These are phyloP conservation scores for Limnanthes douglasii DNA, from an alignment of 345 rosid genomes.

Conservation along the genomic window DNA sequence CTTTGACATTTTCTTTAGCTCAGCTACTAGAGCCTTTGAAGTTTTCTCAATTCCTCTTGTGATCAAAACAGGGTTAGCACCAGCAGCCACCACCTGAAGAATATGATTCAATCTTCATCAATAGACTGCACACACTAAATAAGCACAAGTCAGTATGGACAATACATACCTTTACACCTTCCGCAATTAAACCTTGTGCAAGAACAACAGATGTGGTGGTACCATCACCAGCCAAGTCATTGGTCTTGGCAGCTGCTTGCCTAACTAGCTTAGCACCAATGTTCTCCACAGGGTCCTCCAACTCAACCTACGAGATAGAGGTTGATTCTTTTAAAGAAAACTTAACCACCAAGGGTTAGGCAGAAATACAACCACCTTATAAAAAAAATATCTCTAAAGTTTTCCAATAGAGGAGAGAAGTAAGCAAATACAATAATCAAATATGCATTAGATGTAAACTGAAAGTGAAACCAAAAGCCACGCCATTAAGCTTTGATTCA, in stretches of 20 bases:
- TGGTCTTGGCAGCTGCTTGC: conserved; percentile 80
- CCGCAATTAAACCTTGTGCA: conserved; percentile 81
- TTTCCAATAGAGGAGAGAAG: background rate
- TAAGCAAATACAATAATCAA: no score
- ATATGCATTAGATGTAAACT: no score
- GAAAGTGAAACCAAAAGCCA: no score
- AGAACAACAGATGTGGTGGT: conserved; percentile 85
- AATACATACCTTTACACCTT: conserved; percentile 83
- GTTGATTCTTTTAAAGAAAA: no score
- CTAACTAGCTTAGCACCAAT: conserved; percentile 77
- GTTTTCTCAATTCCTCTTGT: conserved; percentile 92
- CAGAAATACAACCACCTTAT: no score
- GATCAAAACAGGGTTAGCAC: conserved; percentile 83
- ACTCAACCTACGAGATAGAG: conserved; percentile 51
- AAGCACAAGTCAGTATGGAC: background rate
- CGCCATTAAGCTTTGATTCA: background rate
- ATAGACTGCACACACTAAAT: background rate
- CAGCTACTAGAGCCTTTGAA: conserved; percentile 55
- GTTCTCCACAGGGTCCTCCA: conserved; percentile 76
- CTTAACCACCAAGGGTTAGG: no score
- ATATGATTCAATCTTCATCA: background rate
- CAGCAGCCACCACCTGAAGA: conserved; percentile 82
- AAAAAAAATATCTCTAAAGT: no score
- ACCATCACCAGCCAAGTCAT: conserved; percentile 85
- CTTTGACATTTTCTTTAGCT: conserved; percentile 64